Evolutionary conservation across 495 filamentous ascomycete species (phyloP).

Genomic region (Penicillium turbatum): DNA sequence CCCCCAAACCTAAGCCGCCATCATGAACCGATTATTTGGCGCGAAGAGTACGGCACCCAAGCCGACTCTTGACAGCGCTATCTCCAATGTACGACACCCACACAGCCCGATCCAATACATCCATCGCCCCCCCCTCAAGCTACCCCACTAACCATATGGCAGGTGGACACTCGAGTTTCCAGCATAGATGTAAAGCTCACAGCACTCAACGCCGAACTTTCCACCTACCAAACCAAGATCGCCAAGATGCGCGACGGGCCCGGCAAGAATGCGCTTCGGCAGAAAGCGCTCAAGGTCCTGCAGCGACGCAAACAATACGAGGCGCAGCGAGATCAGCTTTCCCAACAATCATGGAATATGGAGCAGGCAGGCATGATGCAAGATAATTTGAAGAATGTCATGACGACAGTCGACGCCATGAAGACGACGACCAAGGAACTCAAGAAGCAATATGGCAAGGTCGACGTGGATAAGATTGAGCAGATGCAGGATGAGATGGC

Average conservation of each 20-base stretch:
- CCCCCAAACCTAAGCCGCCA: constrained; percentile 16
- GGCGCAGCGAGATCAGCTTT: constrained; percentile 87
- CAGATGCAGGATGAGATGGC: constrained; percentile 98
- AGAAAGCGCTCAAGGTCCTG: constrained; percentile 92
- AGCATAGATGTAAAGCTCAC: constrained; percentile 94
- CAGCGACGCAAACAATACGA: constrained; percentile 98
- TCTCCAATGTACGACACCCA: constrained; percentile 61
- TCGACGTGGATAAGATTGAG: constrained; percentile 97
- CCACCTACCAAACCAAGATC: constrained; percentile 81
- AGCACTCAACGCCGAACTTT: constrained; percentile 85
- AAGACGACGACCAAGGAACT: constrained; percentile 93
- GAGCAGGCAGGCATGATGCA: constrained; percentile 99
- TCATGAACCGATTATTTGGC: constrained; percentile 96
- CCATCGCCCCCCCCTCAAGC: constrained; percentile 1
- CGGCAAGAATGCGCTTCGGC: constrained; percentile 85
- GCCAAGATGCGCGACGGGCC: constrained; percentile 94
- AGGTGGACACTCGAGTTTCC: constrained; percentile 81
- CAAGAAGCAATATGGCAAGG: constrained; percentile 92
- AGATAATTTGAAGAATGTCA: constrained; percentile 97
- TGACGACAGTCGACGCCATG: constrained; percentile 97
- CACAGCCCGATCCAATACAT: not conserved
- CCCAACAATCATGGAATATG: constrained; percentile 98
- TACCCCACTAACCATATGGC: constrained; percentile 6
- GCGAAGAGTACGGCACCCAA: constrained; percentile 84
- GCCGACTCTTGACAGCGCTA: constrained; percentile 82